Percentiles rank a stretch among this genome's conserved stretches.
Evolutionary conservation across 768 basidiomycete genomes (phyloP).

Genomic region (Leccinum truebloodii): DNA sequence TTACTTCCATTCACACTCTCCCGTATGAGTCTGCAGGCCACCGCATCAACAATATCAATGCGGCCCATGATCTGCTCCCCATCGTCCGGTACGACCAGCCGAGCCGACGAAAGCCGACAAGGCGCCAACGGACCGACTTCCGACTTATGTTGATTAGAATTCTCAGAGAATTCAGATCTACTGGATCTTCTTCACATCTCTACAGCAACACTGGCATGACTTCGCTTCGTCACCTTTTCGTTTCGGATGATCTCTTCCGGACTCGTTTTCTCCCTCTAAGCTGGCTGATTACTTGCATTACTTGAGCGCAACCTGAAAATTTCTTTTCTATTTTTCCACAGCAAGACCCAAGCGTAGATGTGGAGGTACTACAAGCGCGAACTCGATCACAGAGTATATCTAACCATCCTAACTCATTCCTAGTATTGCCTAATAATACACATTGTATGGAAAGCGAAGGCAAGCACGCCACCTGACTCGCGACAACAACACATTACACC

Average conservation of each 20-base stretch:
- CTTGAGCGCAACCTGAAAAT: no score
- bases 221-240: no score
- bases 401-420: background rate
- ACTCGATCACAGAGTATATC: background rate
- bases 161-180: background rate
- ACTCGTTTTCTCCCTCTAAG: no score
- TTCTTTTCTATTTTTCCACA: background rate
- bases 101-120: background rate
- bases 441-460: background rate
- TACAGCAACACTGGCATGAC: no score
- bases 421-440: background rate
- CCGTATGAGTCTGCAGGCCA: no score
- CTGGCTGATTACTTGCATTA: no score
- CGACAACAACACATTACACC: constrained; percentile 16
- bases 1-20: no score
- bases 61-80: background rate
- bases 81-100: background rate
- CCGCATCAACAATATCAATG: background rate
- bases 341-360: background rate
- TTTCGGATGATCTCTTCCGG: no score
- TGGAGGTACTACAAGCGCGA: no score
- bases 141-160: no score
- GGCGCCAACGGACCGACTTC: no score
- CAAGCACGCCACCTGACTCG: background rate
- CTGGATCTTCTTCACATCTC: no score